Evolutionary conservation across 768 basidiomycete genomes (phyloP), one percentile per base, ranked within the genome.

Genomic region (Termitomyces sp.): DNA sequence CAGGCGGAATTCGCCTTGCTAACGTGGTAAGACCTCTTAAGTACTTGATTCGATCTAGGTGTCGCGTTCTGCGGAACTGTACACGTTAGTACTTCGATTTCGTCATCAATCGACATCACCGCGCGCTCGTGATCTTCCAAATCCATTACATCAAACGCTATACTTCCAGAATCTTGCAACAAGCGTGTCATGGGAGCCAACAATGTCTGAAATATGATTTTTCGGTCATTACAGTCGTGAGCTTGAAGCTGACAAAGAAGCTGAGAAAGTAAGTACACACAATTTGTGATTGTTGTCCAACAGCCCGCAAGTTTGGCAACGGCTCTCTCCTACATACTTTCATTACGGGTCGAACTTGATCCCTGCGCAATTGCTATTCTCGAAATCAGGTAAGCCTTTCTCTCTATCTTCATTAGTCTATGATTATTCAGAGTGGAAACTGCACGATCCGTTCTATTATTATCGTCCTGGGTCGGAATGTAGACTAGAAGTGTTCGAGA

Each of bases 351-450:
- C 18, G 22, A 27, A 27, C 26, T 18, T 46, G n/a, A 37, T 51
- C 16, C 36, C 20, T 18, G 9, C 36, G 13, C 18, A 52, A 13
- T 20, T 52, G 37, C 6, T 13, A 27, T 26, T 37, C 9, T 20
- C 32, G 6, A 53, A 48, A 42, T 39, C 27, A 47, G 58, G 60
- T 64, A 22, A 55, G 51, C 5, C 5, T 45, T 44, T 20, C 42
- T 10, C 14, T 60, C 22, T 13, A 27, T 40, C 49, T 18, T 51
- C 20, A 43, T 34, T 40, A 52, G 55, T 63, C 64, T 33, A 70
- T 71, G 91, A 93, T 93, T 89, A 93, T 83, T 89, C 87, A 89
- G 91, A 93, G 91, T 93, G 91, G 91, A 91, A 86, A 76, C 91
- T 87, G 74, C 71, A 88, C 76, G 80, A 92, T 83, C 88, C 79